Percentiles rank a stretch among this genome's conserved stretches.
Evolutionary conservation across 2,329 filamentous ascomycete genomes (phyloP).

Genomic region (Diaporthe citri): DNA sequence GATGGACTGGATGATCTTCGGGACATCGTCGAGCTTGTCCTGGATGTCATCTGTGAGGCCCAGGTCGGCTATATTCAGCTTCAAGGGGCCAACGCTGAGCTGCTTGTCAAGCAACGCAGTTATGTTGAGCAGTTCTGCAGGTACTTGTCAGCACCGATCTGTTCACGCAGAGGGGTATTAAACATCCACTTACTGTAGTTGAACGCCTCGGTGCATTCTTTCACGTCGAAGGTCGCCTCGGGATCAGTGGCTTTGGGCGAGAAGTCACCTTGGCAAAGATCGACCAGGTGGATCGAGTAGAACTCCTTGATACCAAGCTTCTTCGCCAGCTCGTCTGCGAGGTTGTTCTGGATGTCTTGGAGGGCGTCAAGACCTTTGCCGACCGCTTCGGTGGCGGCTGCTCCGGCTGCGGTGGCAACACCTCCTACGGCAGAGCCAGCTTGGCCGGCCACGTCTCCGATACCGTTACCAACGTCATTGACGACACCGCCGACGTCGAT

Average conservation of each 20-base stretch:
- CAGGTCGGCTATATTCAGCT: slow-evolving; percentile 40
- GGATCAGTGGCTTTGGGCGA: slow-evolving; percentile 44
- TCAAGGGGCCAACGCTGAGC: slow-evolving; percentile 42
- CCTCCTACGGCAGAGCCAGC: slow-evolving; percentile 29
- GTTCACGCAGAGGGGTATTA: neutral
- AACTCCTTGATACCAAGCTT: slow-evolving; percentile 50
- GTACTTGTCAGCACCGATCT: neutral
- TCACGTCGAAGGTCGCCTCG: slow-evolving; percentile 44
- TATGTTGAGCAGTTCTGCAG: slow-evolving; percentile 41
- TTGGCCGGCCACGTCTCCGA: neutral
- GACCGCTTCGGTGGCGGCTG: slow-evolving; percentile 36
- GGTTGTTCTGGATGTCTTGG: slow-evolving; percentile 41
- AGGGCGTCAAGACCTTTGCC: slow-evolving; percentile 42
- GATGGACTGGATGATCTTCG: slow-evolving; percentile 40
- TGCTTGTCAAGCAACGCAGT: slow-evolving; percentile 41
- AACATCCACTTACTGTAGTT: slow-evolving; percentile 28
- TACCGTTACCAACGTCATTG: slow-evolving; percentile 40
- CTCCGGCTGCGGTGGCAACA: slow-evolving; percentile 33
- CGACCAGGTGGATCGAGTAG: slow-evolving; percentile 50
- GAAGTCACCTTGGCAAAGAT: slow-evolving; percentile 49
- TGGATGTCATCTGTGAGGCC: slow-evolving; percentile 41
- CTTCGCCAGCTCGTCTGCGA: slow-evolving; percentile 44
- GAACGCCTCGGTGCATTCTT: slow-evolving; percentile 45
- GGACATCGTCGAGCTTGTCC: slow-evolving; percentile 40
- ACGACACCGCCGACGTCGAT: slow-evolving; percentile 42